A percentile compares a stretch with the other conserved stretches of the same genome.
These are phyloP conservation scores for Citrus hindsii DNA, from an alignment of 345 rosid species.

Conservation along the genomic window DNA sequence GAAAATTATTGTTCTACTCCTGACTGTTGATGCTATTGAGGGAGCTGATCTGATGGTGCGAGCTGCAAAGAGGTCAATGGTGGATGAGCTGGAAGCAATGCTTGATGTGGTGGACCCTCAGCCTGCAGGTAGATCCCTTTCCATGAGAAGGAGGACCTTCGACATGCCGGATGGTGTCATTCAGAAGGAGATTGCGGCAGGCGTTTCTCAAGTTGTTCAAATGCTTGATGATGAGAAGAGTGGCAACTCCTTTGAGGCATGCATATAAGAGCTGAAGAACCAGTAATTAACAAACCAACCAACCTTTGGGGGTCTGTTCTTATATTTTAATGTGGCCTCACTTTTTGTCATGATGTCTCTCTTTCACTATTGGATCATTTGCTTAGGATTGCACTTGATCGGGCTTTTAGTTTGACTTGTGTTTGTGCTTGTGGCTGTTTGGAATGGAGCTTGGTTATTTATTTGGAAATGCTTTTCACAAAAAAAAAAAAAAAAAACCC, in stretches of 20 bases:
- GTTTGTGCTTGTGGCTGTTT: background rate
- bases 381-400: no score
- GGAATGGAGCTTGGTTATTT: background rate
- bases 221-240: constrained; percentile 61
- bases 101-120: constrained; percentile 89
- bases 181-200: constrained; percentile 67
- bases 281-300: background rate
- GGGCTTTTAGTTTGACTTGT: background rate
- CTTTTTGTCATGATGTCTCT: background rate
- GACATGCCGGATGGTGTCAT: constrained; percentile 80
- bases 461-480: no score
- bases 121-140: constrained; percentile 58
- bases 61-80: constrained; percentile 73
- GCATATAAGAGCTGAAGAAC: background rate
- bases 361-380: no score
- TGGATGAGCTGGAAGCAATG: constrained; percentile 91
- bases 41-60: constrained; percentile 88
- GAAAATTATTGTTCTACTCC: constrained; percentile 87
- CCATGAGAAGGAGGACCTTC: constrained; percentile 80
- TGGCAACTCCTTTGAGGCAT: constrained; percentile 26
- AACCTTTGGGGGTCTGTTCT: background rate
- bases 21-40: constrained; percentile 93
- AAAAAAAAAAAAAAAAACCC: no score
- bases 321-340: background rate
- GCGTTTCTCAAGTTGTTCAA: constrained; percentile 81